Percentiles rank a stretch among this genome's conserved stretches.
phyloP scores from a whole-genome alignment of 495 filamentous ascomycete species.

The Penicillium maclennaniae region DNA sequence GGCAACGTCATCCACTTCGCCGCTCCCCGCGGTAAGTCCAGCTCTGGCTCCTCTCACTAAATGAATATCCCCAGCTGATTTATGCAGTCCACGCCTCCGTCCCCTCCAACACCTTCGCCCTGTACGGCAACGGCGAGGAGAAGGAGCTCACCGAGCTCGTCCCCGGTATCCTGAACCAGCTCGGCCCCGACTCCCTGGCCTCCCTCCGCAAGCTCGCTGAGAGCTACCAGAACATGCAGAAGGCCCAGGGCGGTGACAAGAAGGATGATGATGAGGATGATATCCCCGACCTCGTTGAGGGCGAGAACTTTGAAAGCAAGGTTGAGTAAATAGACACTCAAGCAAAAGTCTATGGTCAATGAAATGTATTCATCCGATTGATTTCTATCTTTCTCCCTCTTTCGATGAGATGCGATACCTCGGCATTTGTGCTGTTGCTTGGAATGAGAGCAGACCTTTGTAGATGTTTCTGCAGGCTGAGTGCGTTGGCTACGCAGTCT shows the following conservation, averaged over 20 bases:
- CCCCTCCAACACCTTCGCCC: constrained; percentile 96
- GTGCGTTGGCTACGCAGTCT: background rate
- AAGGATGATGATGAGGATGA: constrained; percentile 80
- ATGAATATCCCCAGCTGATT: background rate
- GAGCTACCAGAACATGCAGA: constrained; percentile 99
- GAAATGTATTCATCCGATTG: constrained; percentile 23
- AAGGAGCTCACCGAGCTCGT: constrained; percentile 99
- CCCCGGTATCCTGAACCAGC: constrained; percentile 98
- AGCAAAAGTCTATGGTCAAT: constrained; percentile 22
- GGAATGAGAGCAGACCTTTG: background rate
- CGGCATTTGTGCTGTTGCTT: background rate
- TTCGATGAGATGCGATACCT: background rate
- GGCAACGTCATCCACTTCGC: constrained; percentile 99
- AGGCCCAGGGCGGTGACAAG: constrained; percentile 73
- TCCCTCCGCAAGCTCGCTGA: constrained; percentile 96
- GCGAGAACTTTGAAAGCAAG: constrained; percentile 95
- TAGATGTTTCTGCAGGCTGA: background rate
- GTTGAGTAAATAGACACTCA: constrained; percentile 64
- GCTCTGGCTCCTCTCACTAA: background rate
- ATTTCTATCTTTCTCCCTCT: background rate
- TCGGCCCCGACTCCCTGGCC: constrained; percentile 95
- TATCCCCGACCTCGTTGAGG: constrained; percentile 93
- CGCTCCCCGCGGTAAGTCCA: constrained; percentile 78
- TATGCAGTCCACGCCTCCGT: constrained; percentile 86
- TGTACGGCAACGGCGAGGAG: constrained; percentile 98